Base-by-base conservation (phyloP, 164 flowering plant genomes). In the Macadamia tetraphylla region DNA sequence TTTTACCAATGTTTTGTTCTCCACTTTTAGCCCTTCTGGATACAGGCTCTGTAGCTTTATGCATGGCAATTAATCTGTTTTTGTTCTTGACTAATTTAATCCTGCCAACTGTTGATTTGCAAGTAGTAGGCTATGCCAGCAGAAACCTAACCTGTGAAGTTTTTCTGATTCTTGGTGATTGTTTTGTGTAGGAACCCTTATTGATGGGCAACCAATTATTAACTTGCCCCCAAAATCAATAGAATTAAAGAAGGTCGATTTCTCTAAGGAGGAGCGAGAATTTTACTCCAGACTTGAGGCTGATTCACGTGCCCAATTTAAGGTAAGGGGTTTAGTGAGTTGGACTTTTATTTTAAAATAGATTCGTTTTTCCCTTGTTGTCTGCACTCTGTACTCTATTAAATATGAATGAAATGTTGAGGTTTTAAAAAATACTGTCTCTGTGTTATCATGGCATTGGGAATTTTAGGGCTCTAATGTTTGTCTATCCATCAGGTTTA, bases 141-240 rank as follows among this genome's bases (percentile, higher is more conserved):
- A 23, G 43, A 35, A 58, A 23, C 48, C 63, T 61, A n/a, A 13
- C 8, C 0, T 63, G 0, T 0, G 10, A 30, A 17, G 15, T 68
- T 53, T 4, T 68, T 44, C 58, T 60, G n/a, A 68, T 72, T 42
- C 67, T 29, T 67, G 66, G 43, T 74, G 40, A 53, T 63, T 77
- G 7, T 78, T 67, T 78, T 23, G 23, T 78, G 43, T 59, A 92
- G 98, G 85, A 46, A 85, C 94, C n/a, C 69, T 81, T 79, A 80
- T 93, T 81, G 98, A 93, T 74, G 98, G 98, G 61, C 77, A 93
- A 73, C 98, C 98, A 1, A 93, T 93, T 35, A 87, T 93, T 67
- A 75, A 63, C 35, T 76, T 93, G 23, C 98, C 98, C 10, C 92
- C 97, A 15, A 93, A 93, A 74, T 73, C 81, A 9, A 62, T 93